phyloP scores from a whole-genome alignment of 306 rosid genomes.

The Rosa rugosa region DNA sequence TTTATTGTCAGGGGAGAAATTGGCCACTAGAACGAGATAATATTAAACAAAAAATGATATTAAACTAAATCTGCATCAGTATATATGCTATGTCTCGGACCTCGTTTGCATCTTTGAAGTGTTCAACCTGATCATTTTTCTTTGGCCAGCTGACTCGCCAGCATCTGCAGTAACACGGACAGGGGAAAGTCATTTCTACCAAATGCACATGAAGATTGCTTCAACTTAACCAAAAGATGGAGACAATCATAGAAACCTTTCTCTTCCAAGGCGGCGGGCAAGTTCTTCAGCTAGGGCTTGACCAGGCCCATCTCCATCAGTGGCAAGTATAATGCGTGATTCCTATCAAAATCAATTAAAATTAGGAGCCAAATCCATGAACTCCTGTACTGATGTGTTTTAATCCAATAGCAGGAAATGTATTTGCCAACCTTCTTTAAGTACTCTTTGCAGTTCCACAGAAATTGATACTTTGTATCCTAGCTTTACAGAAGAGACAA shows the following conservation, averaged over 20 bases:
- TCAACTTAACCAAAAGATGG: slow-evolving; percentile 18
- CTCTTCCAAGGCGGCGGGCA: slow-evolving; percentile 96
- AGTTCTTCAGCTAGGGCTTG: slow-evolving; percentile 99
- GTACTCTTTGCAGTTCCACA: slow-evolving; percentile 92
- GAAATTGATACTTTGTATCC: slow-evolving; percentile 89
- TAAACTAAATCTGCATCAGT: neutral
- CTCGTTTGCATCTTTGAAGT: slow-evolving; percentile 98
- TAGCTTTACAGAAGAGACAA: slow-evolving; percentile 68
- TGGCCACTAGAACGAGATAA: neutral
- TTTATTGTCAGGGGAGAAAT: neutral
- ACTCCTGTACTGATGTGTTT: slow-evolving; percentile 7
- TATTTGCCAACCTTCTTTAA: slow-evolving; percentile 57
- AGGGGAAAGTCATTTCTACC: neutral
- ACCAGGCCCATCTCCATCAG: slow-evolving; percentile 95
- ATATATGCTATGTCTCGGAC: slow-evolving; percentile 31
- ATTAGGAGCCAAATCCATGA: slow-evolving; percentile 19
- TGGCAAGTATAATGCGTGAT: slow-evolving; percentile 85
- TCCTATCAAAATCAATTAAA: slow-evolving; percentile 51
- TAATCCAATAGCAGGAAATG: slow-evolving; percentile 12
- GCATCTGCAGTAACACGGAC: slow-evolving; percentile 56
- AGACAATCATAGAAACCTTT: slow-evolving; percentile 51
- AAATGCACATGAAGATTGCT: neutral
- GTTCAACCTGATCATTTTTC: slow-evolving; percentile 40
- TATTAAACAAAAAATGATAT: neutral
- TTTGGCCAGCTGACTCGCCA: slow-evolving; percentile 96